Conservation (phyloP, 176 grass and related monocot species). For the Thinopyrum elongatum region DNA sequence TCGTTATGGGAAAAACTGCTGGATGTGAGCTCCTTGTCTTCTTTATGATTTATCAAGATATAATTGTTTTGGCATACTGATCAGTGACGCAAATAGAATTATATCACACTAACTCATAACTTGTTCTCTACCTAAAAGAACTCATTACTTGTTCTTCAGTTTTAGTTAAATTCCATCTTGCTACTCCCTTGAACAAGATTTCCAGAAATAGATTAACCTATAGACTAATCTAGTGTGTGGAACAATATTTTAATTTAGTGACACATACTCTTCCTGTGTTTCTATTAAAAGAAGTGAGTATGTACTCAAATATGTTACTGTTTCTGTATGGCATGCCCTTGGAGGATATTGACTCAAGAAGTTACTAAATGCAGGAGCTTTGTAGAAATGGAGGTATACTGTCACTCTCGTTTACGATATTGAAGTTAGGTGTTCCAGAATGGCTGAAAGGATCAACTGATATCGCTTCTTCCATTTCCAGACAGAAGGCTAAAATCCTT, state of each 20-base stretch:
- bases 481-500: slow-evolving; percentile 87
- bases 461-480: slow-evolving; percentile 68
- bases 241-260: background rate
- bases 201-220: background rate
- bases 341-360: slow-evolving; percentile 20
- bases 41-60: background rate
- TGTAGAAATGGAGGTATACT: slow-evolving; percentile 92
- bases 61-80: background rate
- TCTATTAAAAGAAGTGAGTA: background rate
- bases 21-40: background rate
- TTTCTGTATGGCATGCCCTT: slow-evolving; percentile 2
- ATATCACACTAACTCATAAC: slow-evolving; percentile 40
- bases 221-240: background rate
- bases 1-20: background rate
- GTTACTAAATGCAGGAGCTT: slow-evolving; percentile 61
- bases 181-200: background rate
- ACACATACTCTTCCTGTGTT: background rate
- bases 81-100: background rate
- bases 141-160: background rate
- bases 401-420: slow-evolving; percentile 61
- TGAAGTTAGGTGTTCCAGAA: slow-evolving; percentile 73
- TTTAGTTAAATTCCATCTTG: background rate
- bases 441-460: slow-evolving; percentile 69
- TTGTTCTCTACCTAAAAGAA: background rate
- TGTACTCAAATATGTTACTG: background rate